Conservation (phyloP, 768 basidiomycete species). For the Lentinula raphanica region DNA sequence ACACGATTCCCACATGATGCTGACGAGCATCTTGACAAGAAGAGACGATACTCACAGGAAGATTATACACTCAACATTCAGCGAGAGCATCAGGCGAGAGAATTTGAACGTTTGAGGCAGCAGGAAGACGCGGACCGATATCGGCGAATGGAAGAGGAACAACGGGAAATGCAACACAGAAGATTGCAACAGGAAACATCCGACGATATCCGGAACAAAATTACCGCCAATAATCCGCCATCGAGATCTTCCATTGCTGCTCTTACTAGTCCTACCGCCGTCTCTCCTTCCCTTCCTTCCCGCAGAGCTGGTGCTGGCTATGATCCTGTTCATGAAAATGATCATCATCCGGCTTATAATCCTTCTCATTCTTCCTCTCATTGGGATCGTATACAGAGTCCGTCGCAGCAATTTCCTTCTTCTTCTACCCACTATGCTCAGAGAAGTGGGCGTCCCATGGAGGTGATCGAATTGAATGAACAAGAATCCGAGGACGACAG, state of each 20-base stretch:
- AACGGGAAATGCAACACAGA: neutral
- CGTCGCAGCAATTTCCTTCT: neutral
- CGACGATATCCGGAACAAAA: neutral
- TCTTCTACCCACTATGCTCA: neutral
- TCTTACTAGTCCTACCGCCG: conserved; percentile 1
- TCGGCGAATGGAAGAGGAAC: neutral
- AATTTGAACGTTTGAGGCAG: neutral
- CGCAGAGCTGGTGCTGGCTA: conserved; percentile 3
- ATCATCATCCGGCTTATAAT: neutral
- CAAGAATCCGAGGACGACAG: neutral
- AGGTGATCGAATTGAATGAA: neutral
- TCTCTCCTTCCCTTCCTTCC: neutral
- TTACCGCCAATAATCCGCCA: neutral
- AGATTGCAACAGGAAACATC: neutral
- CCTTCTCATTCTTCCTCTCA: neutral
- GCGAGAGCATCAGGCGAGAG: neutral
- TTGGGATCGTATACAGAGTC: neutral
- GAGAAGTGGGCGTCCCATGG: neutral
- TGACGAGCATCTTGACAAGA: conserved; percentile 27
- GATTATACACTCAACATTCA: conserved; percentile 22
- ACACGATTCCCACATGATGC: neutral
- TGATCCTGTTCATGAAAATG: conserved; percentile 7
- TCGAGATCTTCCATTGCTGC: neutral
- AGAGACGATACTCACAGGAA: conserved; percentile 33
- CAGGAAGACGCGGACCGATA: conserved; percentile 1